Evolutionary conservation across 192 early-diverging fungal species (phyloP).

Genomic region (Rhizophagus prolifer): DNA sequence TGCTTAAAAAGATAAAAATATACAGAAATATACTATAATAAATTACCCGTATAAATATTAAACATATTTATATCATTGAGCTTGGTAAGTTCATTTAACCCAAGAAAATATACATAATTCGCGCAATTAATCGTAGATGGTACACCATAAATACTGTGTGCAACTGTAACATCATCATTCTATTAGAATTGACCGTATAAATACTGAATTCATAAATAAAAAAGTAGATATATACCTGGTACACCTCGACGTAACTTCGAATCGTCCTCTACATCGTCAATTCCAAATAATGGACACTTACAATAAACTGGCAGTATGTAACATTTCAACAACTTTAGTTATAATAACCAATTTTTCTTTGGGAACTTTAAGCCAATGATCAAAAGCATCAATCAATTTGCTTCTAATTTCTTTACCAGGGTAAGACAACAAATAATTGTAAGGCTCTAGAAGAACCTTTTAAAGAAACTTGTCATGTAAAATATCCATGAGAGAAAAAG

Average conservation of each 20-base stretch:
- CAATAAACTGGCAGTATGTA: constrained; percentile 93
- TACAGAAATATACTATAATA: neutral
- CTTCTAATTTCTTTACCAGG: constrained; percentile 95
- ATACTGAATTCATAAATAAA: neutral
- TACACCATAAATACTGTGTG: constrained; percentile 94
- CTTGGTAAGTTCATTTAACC: constrained; percentile 70
- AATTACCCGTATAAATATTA: constrained; percentile 74
- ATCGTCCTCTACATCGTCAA: constrained; percentile 97
- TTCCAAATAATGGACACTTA: constrained; percentile 48
- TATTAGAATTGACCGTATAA: neutral
- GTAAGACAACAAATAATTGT: constrained; percentile 76
- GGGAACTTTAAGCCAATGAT: constrained; percentile 83
- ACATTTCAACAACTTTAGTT: constrained; percentile 83
- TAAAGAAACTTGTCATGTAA: neutral
- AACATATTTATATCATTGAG: constrained; percentile 70
- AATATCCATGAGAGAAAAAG: neutral
- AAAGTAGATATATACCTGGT: constrained; percentile 48
- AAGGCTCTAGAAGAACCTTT: constrained; percentile 92
- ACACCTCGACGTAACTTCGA: constrained; percentile 85
- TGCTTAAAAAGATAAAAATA: neutral
- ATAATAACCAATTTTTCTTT: constrained; percentile 66
- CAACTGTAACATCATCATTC: constrained; percentile 50
- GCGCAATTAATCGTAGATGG: constrained; percentile 94
- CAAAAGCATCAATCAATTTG: constrained; percentile 89
- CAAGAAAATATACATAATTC: constrained; percentile 97